Evolutionary conservation across 2,329 filamentous ascomycete species (phyloP), one percentile per base, ranked within the genome.

Genomic region (Colletotrichum filicis): DNA sequence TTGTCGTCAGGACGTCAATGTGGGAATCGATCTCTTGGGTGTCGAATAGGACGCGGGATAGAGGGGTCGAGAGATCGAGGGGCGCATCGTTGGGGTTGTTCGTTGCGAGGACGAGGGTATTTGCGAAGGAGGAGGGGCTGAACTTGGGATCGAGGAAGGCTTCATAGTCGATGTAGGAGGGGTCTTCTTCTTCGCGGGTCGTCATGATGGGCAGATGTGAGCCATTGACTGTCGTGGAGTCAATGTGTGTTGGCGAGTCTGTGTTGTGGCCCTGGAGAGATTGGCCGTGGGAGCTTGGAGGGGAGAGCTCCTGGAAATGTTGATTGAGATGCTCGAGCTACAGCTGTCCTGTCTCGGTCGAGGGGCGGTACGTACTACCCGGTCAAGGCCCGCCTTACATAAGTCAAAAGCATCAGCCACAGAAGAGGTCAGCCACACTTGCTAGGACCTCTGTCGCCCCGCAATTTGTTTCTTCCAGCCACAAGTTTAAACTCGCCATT

Each of bases 21-120:
- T 97, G 95, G 0, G 95, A 97, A 83, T 98, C 96, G 76, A 99
- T 93, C 83, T 98, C 97, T 81, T 98, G 97, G 3, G 97, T 92
- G 83, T 99, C 97, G 83, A 99, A 99, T 7, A 98, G 91, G 5
- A 98, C 95, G 67, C 95, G 92, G 5, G 95, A 98, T 60, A 99
- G 89, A 3, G 97, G 96, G 19, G 97, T 98, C 6, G 95, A 96
- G 70, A 99, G 93, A 82, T 99, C 97, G 78, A 98, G 90, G 7
- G 95, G 93, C 1, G 92, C 92, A 83, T 98, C 97, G 76, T 93
- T 94, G 71, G 95, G 89, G 84, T 98, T 97, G 86, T 98, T 98
- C 68, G 96, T 98, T 52, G 92, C 89, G 70, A 95, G 91, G 61
- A 98, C 94, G 72, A 99, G 91, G 30, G 91, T 90, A 82, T 98